Base-by-base conservation (phyloP, 345 rosid genomes). In the Durio zibethinus region DNA sequence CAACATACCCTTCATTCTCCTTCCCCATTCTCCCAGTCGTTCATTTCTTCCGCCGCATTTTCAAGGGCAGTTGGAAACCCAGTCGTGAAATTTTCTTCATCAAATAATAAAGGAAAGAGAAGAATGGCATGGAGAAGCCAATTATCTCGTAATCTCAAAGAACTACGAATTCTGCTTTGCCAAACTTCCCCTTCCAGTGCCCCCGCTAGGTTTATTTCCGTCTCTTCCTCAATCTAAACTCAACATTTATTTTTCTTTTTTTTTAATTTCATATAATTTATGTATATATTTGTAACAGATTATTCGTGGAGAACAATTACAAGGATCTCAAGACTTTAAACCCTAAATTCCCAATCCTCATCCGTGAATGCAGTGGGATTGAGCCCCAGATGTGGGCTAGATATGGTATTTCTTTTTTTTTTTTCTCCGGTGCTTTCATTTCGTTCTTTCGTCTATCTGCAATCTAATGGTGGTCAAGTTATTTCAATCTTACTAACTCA, bases 321-420 rank as follows among this genome's bases (percentile, higher is more conserved):
- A 94, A 86, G 87, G 92, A 90, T 47, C 83, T 94, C 80, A 94
- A 96, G 87, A 83, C 95, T 48, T 84, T 89, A 18, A 97, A 94
- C 90, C 99, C 99, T 18, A 91, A 90, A 80, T 86, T 96, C 2
- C 93, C 98, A 4, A 86, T 96, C 76, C 79, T 96, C 81, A 89
- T 96, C 80, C 97, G 97, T 38, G 99, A 96, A 80, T 85, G 92
- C 86, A 85, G 83, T 14, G 91, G 94, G 56, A 82, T 89, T 67
- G 90, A 90, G 79, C 98, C 99, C 66, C 97, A 97, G 85, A 76
- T 96, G 69, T 96, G 99, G 99, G 99, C 96, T 52, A 83, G 97
- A 97, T 97, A 90, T 69, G 97, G 97, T 97, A 87, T 31, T 48
- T 45, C 43, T 4, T 45, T 42, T 42, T n/a, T 20, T 23, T 61